Percentiles rank a stretch among this genome's conserved stretches.
Evolutionary conservation across 768 basidiomycete species (phyloP).

Genomic region (Suillus ampliporus): DNA sequence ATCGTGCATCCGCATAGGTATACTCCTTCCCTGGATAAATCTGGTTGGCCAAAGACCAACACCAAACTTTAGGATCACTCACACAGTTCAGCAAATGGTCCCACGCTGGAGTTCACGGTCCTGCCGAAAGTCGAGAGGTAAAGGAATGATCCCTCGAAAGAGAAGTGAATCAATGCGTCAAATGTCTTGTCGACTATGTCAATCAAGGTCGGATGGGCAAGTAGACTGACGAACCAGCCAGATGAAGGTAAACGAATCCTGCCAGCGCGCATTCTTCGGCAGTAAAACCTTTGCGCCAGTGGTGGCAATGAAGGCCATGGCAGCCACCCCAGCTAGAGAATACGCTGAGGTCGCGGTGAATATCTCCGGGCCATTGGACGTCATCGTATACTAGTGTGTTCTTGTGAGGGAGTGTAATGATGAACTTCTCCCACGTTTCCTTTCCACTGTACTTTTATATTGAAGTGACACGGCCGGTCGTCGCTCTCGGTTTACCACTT

Average conservation of each 20-base stretch:
- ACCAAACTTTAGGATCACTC: constrained; percentile 31
- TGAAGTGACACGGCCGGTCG: not conserved
- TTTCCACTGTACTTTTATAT: not conserved
- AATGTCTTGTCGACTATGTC: constrained; percentile 57
- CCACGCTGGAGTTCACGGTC: constrained; percentile 69
- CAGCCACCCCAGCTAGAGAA: constrained; percentile 65
- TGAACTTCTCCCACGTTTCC: constrained; percentile 5
- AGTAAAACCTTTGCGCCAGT: constrained; percentile 59
- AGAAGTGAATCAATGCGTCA: constrained; percentile 81
- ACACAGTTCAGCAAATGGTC: constrained; percentile 80
- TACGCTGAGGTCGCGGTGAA: constrained; percentile 67
- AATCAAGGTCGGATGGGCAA: constrained; percentile 5
- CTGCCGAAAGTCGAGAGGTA: constrained; percentile 78
- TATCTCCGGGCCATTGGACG: constrained; percentile 27
- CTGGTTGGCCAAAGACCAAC: not conserved
- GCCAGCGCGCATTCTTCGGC: constrained; percentile 65
- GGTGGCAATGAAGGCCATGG: constrained; percentile 56
- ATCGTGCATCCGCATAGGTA: constrained; percentile 78
- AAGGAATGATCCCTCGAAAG: constrained; percentile 81
- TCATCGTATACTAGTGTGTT: constrained; percentile 20
- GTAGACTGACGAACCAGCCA: constrained; percentile 63
- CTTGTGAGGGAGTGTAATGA: not conserved
- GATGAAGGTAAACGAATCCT: constrained; percentile 73
- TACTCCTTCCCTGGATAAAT: constrained; percentile 74
- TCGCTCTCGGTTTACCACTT: not conserved